A percentile compares a stretch with the other conserved stretches of the same genome.
These are phyloP conservation scores for Incumbomyces delicatus DNA, from an alignment of 2,329 filamentous ascomycete genomes.

Conservation along the genomic window DNA sequence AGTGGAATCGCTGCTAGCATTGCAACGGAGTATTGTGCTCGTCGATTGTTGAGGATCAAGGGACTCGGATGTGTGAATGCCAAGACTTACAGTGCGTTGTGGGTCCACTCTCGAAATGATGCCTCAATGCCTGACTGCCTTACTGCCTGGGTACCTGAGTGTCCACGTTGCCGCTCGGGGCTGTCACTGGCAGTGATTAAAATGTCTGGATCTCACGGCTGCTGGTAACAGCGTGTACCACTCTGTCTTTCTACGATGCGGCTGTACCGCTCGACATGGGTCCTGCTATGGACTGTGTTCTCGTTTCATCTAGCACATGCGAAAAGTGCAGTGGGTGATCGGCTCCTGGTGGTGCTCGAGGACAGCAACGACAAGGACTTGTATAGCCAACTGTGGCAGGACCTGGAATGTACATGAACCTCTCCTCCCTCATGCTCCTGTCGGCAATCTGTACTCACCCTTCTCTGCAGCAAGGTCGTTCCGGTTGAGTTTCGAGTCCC, in stretches of 20 bases:
- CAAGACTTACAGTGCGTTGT: too few relatives aligned
- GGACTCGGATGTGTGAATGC: too few relatives aligned
- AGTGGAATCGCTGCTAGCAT: too few relatives aligned
- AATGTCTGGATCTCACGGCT: too few relatives aligned
- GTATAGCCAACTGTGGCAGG: constrained; percentile 65
- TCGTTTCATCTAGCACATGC: constrained; percentile 64
- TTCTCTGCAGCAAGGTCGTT: constrained; percentile 63
- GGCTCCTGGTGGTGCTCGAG: constrained; percentile 78
- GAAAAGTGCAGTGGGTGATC: constrained; percentile 65
- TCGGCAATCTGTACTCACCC: not conserved
- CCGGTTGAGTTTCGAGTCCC: constrained; percentile 68
- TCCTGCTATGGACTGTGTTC: constrained; percentile 54
- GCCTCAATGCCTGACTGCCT: too few relatives aligned
- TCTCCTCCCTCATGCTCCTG: too few relatives aligned
- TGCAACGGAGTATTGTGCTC: too few relatives aligned
- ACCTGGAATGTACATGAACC: constrained; percentile 41
- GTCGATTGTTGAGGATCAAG: too few relatives aligned
- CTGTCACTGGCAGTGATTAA: too few relatives aligned
- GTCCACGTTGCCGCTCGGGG: too few relatives aligned
- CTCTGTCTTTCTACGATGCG: constrained; percentile 49
- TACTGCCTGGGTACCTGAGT: too few relatives aligned
- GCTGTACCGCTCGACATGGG: constrained; percentile 50
- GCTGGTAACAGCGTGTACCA: constrained; percentile 2
- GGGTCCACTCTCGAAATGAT: too few relatives aligned
- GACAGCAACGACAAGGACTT: constrained; percentile 67